phyloP scores from a whole-genome alignment of 225 moss, liverwort and hornwort genomes.

The Takakia lepidozioides region DNA sequence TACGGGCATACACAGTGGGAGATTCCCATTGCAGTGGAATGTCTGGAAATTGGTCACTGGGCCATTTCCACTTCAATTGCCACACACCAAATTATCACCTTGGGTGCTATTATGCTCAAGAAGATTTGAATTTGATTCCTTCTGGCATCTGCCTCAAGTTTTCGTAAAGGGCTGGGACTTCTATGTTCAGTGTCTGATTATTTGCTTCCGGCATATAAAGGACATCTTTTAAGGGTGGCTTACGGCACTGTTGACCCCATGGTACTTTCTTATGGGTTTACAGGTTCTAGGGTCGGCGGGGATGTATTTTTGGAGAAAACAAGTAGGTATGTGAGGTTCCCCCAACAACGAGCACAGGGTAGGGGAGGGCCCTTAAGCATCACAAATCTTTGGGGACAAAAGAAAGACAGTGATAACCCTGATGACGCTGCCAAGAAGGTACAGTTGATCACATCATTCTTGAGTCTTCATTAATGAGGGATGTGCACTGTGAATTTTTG shows the following conservation, averaged over 20 bases:
- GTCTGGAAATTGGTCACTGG: no score
- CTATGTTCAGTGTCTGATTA: not conserved
- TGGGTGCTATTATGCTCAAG: no score
- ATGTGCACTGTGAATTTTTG: no score
- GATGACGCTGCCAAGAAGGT: slow-evolving; percentile 51
- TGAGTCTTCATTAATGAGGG: no score
- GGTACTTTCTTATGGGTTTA: slow-evolving; percentile 1
- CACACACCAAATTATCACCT: no score
- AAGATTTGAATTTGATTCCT: no score
- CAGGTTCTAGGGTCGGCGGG: slow-evolving; percentile 36
- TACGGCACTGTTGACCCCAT: not conserved
- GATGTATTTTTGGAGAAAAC: slow-evolving; percentile 30
- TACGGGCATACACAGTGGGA: no score
- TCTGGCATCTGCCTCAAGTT: no score
- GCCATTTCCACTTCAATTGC: no score
- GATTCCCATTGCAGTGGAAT: no score
- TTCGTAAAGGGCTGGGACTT: no score
- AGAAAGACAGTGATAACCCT: slow-evolving; percentile 42
- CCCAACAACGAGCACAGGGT: no score
- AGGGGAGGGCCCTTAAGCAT: slow-evolving; percentile 36
- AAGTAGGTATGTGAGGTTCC: slow-evolving; percentile 14
- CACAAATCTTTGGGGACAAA: slow-evolving; percentile 59
- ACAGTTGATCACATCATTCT: not conserved
- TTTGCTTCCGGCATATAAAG: not conserved
- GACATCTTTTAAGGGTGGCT: not conserved